Percentiles rank a stretch among this genome's conserved stretches.
Evolutionary conservation across 495 filamentous ascomycete species (phyloP).

Genomic region (Tetracladium setigerum): DNA sequence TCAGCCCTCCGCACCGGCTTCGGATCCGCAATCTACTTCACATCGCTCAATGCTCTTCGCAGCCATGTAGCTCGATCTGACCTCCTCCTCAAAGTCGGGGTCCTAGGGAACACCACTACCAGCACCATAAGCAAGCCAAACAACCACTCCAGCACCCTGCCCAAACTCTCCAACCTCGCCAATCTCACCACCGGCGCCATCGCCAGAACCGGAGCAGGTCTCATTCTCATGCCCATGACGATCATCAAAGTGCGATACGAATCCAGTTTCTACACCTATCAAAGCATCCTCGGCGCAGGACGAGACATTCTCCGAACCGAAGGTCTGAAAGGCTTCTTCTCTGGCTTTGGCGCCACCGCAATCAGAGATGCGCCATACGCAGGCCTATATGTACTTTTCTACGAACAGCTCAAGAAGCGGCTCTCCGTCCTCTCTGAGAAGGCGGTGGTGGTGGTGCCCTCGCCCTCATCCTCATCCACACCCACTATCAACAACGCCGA

Average conservation of each 20-base stretch:
- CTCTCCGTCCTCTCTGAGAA: conserved; percentile 34
- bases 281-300: conserved; percentile 62
- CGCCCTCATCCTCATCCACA: neutral
- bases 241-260: conserved; percentile 97
- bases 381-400: conserved; percentile 88
- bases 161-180: conserved; percentile 73
- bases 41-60: conserved; percentile 74
- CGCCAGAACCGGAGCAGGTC: conserved; percentile 76
- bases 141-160: conserved; percentile 64
- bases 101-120: conserved; percentile 13
- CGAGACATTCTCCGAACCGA: conserved; percentile 67
- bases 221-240: conserved; percentile 93
- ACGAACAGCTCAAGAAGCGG: conserved; percentile 76
- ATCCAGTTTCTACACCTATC: conserved; percentile 74
- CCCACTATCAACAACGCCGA: neutral
- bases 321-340: conserved; percentile 80
- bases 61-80: conserved; percentile 53
- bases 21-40: conserved; percentile 93
- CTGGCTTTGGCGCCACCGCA: conserved; percentile 89
- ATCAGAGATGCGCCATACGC: conserved; percentile 93
- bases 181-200: conserved; percentile 81
- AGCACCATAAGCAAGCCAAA: conserved; percentile 1
- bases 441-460: conserved; percentile 6
- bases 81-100: conserved; percentile 23
- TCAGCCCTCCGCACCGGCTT: conserved; percentile 87